Evolutionary conservation across 495 filamentous ascomycete genomes (phyloP).

Genomic region (Coniosporium apollinis): DNA sequence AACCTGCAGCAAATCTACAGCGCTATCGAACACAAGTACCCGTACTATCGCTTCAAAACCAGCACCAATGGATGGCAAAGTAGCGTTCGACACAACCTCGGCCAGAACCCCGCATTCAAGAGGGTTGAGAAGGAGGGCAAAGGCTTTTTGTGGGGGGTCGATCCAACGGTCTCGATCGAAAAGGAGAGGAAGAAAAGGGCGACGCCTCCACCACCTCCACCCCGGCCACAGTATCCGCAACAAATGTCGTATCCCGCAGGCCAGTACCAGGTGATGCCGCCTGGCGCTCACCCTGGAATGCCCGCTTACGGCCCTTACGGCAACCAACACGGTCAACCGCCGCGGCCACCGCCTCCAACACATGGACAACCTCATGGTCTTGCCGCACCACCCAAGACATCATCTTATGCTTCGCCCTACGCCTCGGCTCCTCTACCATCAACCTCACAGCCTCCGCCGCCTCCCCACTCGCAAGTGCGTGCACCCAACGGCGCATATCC

Average conservation of each 20-base stretch:
- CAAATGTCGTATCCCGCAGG: constrained; percentile 5
- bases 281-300: not conserved
- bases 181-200: constrained; percentile 19
- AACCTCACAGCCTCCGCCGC: not conserved
- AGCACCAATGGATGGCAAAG: constrained; percentile 88
- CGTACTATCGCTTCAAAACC: constrained; percentile 71
- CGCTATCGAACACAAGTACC: constrained; percentile 71
- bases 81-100: constrained; percentile 88
- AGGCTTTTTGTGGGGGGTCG: constrained; percentile 22
- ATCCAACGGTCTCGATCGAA: constrained; percentile 19
- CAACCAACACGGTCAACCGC: not conserved
- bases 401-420: not conserved
- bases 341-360: not conserved
- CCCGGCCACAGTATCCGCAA: constrained; percentile 10
- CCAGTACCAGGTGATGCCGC: constrained; percentile 3
- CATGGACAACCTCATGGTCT: not conserved
- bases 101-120: constrained; percentile 71
- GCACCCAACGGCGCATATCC: not conserved
- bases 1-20: constrained; percentile 90
- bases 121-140: constrained; percentile 48
- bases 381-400: not conserved
- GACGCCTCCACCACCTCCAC: constrained; percentile 6
- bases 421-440: not conserved
- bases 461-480: not conserved
- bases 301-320: not conserved